Evolutionary conservation across 2,329 filamentous ascomycete species (phyloP).

Genomic region (Mycosphaerella sp.): DNA sequence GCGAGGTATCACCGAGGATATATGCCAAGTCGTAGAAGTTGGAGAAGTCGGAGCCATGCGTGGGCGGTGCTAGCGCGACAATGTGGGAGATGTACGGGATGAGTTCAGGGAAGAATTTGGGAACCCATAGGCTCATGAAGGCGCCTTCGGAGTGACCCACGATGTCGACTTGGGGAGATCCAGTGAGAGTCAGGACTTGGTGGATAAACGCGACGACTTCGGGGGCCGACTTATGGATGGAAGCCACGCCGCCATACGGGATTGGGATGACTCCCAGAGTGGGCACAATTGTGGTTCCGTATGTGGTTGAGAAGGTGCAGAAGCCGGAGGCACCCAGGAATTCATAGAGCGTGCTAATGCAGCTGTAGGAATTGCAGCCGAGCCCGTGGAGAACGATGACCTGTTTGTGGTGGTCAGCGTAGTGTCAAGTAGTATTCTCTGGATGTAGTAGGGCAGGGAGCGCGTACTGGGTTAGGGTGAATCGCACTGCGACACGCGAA

Average conservation of each 20-base stretch:
- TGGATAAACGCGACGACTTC: constrained; percentile 9
- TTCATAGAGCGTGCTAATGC: constrained; percentile 3
- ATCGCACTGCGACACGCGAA: constrained; percentile 9
- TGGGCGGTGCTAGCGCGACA: constrained; percentile 8
- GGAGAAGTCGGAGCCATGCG: constrained; percentile 7
- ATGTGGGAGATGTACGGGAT: constrained; percentile 1
- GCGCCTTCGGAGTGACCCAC: constrained; percentile 11
- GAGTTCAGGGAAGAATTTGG: constrained; percentile 10
- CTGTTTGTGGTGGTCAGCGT: background rate
- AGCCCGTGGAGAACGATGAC: constrained; percentile 6
- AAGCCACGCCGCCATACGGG: constrained; percentile 1
- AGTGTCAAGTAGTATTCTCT: background rate
- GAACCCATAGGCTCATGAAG: constrained; percentile 8
- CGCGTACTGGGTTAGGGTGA: constrained; percentile 8
- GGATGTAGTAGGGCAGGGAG: background rate
- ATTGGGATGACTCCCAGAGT: background rate
- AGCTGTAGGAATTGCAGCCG: background rate
- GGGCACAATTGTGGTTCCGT: background rate
- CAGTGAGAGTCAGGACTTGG: constrained; percentile 6
- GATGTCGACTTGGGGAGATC: constrained; percentile 8
- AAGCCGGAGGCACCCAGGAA: constrained; percentile 2
- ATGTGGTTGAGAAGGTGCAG: constrained; percentile 11
- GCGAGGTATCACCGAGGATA: constrained; percentile 5
- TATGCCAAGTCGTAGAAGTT: constrained; percentile 9
- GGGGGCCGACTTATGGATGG: constrained; percentile 1